Evolutionary conservation across 2,329 filamentous ascomycete species (phyloP).

Genomic region (Fusarium staphyleae): DNA sequence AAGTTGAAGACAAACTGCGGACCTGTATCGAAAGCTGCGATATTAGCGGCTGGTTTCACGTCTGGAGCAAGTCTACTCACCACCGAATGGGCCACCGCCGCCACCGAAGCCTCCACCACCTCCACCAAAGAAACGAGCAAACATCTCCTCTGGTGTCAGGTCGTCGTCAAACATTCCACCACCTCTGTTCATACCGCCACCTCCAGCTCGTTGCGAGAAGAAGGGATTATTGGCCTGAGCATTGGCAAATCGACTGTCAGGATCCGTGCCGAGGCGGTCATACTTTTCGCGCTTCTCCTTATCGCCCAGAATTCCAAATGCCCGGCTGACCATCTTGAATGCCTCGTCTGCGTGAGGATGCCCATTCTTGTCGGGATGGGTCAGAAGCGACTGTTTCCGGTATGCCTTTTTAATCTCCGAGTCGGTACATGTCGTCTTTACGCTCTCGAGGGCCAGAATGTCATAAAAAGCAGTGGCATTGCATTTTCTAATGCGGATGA

Average conservation of each 20-base stretch:
- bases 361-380: slow-evolving; percentile 98
- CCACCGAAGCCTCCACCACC: slow-evolving; percentile 71
- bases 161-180: slow-evolving; percentile 83
- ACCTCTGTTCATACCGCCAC: slow-evolving; percentile 55
- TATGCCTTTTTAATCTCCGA: slow-evolving; percentile 97
- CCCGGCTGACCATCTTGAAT: slow-evolving; percentile 96
- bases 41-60: slow-evolving; percentile 32
- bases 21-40: slow-evolving; percentile 72
- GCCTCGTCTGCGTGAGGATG: slow-evolving; percentile 95
- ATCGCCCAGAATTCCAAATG: slow-evolving; percentile 92
- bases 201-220: slow-evolving; percentile 59
- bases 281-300: slow-evolving; percentile 85
- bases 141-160: slow-evolving; percentile 95
- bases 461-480: slow-evolving; percentile 91
- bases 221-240: slow-evolving; percentile 69
- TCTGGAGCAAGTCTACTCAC: slow-evolving; percentile 39
- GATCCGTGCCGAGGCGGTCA: slow-evolving; percentile 90
- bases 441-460: slow-evolving; percentile 77
- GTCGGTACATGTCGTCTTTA: slow-evolving; percentile 73
- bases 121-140: slow-evolving; percentile 94
- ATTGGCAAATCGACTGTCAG: slow-evolving; percentile 82
- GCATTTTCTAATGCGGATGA: slow-evolving; percentile 87
- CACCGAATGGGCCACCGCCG: slow-evolving; percentile 59
- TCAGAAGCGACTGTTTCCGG: slow-evolving; percentile 89
- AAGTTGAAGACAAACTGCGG: slow-evolving; percentile 96